Conservation (phyloP, 2,329 filamentous ascomycete genomes). For the Ophiostoma ulmi region DNA sequence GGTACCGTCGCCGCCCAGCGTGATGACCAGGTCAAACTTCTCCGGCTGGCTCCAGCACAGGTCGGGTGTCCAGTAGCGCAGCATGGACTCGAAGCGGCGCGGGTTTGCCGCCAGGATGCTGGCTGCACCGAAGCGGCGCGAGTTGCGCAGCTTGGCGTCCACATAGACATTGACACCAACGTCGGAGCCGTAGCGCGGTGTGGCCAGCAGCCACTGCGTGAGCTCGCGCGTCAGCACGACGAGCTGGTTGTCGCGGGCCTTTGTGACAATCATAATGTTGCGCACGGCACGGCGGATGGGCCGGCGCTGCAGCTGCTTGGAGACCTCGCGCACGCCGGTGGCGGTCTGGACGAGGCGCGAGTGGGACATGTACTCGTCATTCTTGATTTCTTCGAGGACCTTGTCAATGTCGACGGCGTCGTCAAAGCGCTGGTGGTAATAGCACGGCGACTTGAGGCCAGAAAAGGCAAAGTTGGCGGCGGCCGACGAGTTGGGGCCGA, state of each 20-base stretch:
- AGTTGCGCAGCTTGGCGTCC: slow-evolving; percentile 86
- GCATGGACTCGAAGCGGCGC: slow-evolving; percentile 71
- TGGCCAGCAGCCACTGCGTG: slow-evolving; percentile 79
- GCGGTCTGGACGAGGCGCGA: slow-evolving; percentile 92
- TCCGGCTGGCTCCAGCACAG: slow-evolving; percentile 92
- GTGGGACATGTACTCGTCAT: slow-evolving; percentile 85
- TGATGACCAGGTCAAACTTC: slow-evolving; percentile 90
- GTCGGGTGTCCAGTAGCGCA: slow-evolving; percentile 94
- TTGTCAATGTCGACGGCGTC: slow-evolving; percentile 92
- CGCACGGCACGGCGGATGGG: slow-evolving; percentile 87
- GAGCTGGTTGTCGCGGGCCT: slow-evolving; percentile 89
- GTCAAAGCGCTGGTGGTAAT: slow-evolving; percentile 95
- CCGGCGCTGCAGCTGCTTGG: slow-evolving; percentile 85
- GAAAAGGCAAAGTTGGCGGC: slow-evolving; percentile 46
- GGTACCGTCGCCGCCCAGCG: slow-evolving; percentile 79
- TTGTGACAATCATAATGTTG: slow-evolving; percentile 98
- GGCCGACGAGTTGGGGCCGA: slow-evolving; percentile 8
- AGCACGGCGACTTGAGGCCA: slow-evolving; percentile 84
- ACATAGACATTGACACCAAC: slow-evolving; percentile 96
- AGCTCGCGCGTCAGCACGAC: slow-evolving; percentile 85
- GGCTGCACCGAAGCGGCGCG: slow-evolving; percentile 77
- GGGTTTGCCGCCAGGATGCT: slow-evolving; percentile 68
- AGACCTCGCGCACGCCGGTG: slow-evolving; percentile 89
- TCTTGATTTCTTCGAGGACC: slow-evolving; percentile 89
- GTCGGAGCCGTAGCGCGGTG: slow-evolving; percentile 81